Evolutionary conservation across 257 asterid species (phyloP).

Genomic region (Rubia yunnanensis): DNA sequence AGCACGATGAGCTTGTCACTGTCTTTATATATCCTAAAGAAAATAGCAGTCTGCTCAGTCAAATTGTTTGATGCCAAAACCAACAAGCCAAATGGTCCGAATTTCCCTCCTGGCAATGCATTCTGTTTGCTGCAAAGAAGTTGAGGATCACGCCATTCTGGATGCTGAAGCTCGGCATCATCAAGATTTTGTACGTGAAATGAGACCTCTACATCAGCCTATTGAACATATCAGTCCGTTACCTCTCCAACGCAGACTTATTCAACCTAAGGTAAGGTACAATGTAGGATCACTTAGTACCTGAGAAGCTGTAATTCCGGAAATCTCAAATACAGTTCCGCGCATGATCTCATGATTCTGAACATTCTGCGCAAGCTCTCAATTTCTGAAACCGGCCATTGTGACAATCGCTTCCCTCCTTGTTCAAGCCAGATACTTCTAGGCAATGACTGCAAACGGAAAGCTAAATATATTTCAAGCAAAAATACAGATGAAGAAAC

Average conservation of each 20-base stretch:
- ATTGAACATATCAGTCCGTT: neutral
- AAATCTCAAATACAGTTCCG: constrained; percentile 35
- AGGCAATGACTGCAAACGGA: constrained; percentile 48
- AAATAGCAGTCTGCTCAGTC: constrained; percentile 26
- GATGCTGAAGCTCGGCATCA: constrained; percentile 12
- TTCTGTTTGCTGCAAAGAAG: constrained; percentile 19
- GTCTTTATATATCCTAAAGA: constrained; percentile 18
- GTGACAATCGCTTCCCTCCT: constrained; percentile 53
- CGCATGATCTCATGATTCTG: constrained; percentile 22
- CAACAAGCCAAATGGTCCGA: constrained; percentile 32
- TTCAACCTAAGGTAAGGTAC: neutral
- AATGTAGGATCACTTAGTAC: constrained; percentile 18
- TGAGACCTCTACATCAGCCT: constrained; percentile 29
- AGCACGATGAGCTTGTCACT: constrained; percentile 17
- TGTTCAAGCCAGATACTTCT: constrained; percentile 51
- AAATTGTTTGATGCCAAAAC: constrained; percentile 26
- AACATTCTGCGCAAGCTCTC: constrained; percentile 34
- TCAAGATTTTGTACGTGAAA: constrained; percentile 16
- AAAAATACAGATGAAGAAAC: neutral
- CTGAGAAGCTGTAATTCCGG: constrained; percentile 59
- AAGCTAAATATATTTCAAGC: neutral
- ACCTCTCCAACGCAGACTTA: neutral
- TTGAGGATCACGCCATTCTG: constrained; percentile 18
- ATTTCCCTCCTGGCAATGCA: constrained; percentile 16
- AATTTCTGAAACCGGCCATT: constrained; percentile 69